Evolutionary conservation across 805 yeast species (phyloP), one percentile per base, ranked within the genome.

Genomic region (Saccharomycopsis amapae): DNA sequence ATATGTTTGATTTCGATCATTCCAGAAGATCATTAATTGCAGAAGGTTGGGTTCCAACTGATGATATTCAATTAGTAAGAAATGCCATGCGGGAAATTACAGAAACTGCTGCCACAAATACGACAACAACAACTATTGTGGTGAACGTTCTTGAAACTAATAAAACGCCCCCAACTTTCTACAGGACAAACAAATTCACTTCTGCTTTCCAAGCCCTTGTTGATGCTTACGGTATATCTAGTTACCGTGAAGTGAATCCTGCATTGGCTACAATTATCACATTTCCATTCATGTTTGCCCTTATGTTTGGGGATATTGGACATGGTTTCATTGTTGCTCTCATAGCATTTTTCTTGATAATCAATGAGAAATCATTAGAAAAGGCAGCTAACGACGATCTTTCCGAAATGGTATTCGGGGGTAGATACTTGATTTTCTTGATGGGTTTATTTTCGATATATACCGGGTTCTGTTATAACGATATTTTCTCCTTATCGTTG

Each of bases 231-330:
- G 98, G 97, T 56, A 72, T 87, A 48, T 93, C 96, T 7, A 76
- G 87, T 2, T 93, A 93, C 66, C 81, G 87, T 56, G 98, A 93
- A 64, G 93, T 93, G 24, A 93, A 93, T 63, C 96, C 98, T 3
- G 98, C 95, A 45, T 69, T 93, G 53, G 90, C 98, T 3, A 90
- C 98, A 1, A 78, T 87, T 39, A 82, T 93, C 22, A 93, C 98
- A 0, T 93, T 93, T 70, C 98, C 98, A 20, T 93, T 93, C 63
- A 85, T 93, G 95, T 93, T 93, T 68, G 97, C 98, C 24, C 83
- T 93, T 57, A 93, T 93, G 98, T 93, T 93, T 71, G 98, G 98
- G 71, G 98, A 93, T 69, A 62, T 89, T 49, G 98, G 98, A 13
- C 98, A 93, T 68, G 98, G 98, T 4, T 75, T 88, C 49, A 76